A percentile compares a stretch with the other conserved stretches of the same genome.
Conservation (phyloP, 2,329 filamentous ascomycete genomes). For the Xylariomycetidae sp. region DNA sequence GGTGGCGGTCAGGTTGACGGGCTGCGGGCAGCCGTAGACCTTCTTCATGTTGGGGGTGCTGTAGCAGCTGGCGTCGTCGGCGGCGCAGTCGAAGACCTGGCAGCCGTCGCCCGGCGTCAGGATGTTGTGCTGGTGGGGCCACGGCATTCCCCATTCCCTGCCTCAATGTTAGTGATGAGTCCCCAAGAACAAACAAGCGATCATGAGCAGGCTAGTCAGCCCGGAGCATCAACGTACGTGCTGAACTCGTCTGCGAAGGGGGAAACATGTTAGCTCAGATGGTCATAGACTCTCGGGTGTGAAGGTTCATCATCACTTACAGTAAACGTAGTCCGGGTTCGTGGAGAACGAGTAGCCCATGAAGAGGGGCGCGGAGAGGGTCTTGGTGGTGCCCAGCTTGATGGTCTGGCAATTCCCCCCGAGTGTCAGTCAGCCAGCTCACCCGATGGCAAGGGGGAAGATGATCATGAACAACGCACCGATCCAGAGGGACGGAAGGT, state of each 20-base stretch:
- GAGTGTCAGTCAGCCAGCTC: neutral
- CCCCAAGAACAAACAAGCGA: neutral
- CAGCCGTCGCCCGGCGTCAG: slow-evolving; percentile 32
- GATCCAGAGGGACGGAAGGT: slow-evolving; percentile 29
- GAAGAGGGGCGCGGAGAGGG: slow-evolving; percentile 31
- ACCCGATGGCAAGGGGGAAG: neutral
- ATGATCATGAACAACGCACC: slow-evolving; percentile 18
- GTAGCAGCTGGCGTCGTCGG: slow-evolving; percentile 32
- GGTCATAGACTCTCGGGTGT: neutral
- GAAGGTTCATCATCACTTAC: slow-evolving; percentile 20
- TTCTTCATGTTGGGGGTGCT: slow-evolving; percentile 32
- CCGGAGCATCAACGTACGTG: slow-evolving; percentile 30
- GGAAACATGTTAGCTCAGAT: slow-evolving; percentile 3
- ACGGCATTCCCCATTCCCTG: slow-evolving; percentile 35
- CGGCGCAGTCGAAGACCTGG: slow-evolving; percentile 31
- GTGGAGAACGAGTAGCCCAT: slow-evolving; percentile 35
- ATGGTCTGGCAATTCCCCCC: slow-evolving; percentile 28
- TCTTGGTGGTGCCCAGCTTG: slow-evolving; percentile 34
- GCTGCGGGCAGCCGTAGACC: slow-evolving; percentile 35
- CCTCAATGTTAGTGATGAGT: slow-evolving; percentile 5
- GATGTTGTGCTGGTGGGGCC: slow-evolving; percentile 29
- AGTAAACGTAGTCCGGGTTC: slow-evolving; percentile 33
- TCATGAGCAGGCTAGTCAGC: neutral
- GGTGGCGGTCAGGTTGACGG: slow-evolving; percentile 30
- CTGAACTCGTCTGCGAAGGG: slow-evolving; percentile 32